Conservation (phyloP, 2,329 filamentous ascomycete species). For the Fusarium temperatum region DNA sequence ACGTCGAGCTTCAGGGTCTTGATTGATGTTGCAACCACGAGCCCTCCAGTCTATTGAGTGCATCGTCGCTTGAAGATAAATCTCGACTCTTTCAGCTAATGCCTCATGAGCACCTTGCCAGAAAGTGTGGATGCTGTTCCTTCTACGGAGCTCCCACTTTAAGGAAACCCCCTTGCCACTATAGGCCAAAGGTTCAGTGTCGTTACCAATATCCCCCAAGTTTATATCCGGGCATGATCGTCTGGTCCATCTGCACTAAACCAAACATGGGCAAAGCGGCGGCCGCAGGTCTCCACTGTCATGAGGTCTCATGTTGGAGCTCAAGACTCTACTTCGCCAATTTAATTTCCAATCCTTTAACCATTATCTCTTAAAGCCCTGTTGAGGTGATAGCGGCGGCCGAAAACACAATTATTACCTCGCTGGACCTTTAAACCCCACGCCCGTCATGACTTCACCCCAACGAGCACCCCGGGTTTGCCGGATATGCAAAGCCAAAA, state of each 20-base stretch:
- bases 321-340: accelerated
- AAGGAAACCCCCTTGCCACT: too few relatives aligned
- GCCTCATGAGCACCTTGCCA: too few relatives aligned
- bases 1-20: too few relatives aligned
- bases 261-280: background rate
- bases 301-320: background rate
- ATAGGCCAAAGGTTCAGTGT: too few relatives aligned
- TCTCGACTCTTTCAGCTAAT: too few relatives aligned
- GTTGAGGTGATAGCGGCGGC: background rate
- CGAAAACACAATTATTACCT: accelerated
- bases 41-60: too few relatives aligned
- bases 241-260: background rate
- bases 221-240: background rate
- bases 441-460: accelerated
- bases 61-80: too few relatives aligned
- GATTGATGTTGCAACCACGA: too few relatives aligned
- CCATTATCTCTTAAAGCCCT: too few relatives aligned
- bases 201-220: background rate
- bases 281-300: background rate
- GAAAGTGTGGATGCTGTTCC: too few relatives aligned
- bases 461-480: background rate
- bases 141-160: too few relatives aligned
- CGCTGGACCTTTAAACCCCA: accelerated
- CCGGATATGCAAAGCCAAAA: background rate
- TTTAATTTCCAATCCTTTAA: background rate